Conservation (phyloP, 306 rosid genomes). For the Sphenostylis stenocarpa region DNA sequence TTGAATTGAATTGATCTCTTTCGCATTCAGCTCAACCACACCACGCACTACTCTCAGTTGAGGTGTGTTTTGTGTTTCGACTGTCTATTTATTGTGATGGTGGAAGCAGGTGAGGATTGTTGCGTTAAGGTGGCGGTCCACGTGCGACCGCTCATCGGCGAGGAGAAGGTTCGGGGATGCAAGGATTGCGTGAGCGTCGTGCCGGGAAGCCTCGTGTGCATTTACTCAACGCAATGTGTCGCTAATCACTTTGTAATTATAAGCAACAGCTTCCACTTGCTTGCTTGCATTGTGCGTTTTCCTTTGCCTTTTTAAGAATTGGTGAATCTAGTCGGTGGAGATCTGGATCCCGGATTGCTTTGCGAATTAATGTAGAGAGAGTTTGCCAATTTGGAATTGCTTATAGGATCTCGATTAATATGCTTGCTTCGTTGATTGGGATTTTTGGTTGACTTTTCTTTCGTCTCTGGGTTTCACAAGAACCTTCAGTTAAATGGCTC, state of each 20-base stretch:
- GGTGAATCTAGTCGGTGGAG: conserved; percentile 29
- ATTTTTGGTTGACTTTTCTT: conserved; percentile 6
- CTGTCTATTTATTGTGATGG: conserved; percentile 24
- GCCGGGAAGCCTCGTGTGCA: conserved; percentile 94
- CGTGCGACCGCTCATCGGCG: conserved; percentile 87
- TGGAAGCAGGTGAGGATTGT: conserved; percentile 90
- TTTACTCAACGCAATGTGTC: conserved; percentile 29
- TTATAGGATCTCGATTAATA: conserved; percentile 20
- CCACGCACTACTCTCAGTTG: background rate
- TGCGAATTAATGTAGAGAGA: background rate
- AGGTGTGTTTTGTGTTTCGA: background rate
- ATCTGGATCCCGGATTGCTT: conserved; percentile 46
- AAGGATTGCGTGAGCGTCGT: conserved; percentile 94
- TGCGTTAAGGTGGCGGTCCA: conserved; percentile 96
- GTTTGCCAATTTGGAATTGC: background rate
- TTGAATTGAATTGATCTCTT: background rate
- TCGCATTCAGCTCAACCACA: background rate
- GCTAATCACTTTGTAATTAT: background rate
- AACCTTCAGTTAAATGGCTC: background rate
- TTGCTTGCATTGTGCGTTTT: conserved; percentile 9
- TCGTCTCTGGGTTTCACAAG: background rate
- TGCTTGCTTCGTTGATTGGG: conserved; percentile 32
- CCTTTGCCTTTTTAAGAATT: background rate
- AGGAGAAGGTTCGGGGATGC: conserved; percentile 95
- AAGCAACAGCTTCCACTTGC: background rate